Base-by-base conservation (phyloP, 371 early-diverging fungal genomes). In the Mortierella sp. region DNA sequence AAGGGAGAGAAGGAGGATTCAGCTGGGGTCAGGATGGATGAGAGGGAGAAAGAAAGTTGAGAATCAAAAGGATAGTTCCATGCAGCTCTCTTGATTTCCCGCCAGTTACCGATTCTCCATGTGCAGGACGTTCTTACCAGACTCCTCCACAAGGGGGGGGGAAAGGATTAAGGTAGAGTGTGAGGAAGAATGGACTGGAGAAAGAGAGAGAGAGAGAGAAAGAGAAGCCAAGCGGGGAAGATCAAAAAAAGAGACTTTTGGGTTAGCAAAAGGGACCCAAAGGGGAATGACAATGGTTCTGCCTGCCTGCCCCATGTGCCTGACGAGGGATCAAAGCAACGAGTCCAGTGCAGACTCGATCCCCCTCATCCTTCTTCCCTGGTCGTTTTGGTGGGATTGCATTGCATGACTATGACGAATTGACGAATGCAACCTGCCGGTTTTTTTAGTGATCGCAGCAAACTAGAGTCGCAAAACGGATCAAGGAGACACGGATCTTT, bases 221-320 rank as follows among this genome's bases (percentile, higher is more conserved):
- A 51, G n/a, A 51, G 10, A 17, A 21, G 21, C n/a, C n/a, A 21
- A 9, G 45, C 45, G 45, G 21, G 45, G 45, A 44, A 44, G 45
- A n/a, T n/a, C n/a, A 47, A 47, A 44, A 12, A 44, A 44, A 5
- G n/a, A 5, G 19, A 44, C n/a, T n/a, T n/a, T n/a, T n/a, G n/a
- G n/a, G n/a, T n/a, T 17, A 44, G 12, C 19, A 53, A 53, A 34
- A 54, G 43, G 8, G 57, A 16, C 16, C 43, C 7, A 53, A 60
- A 60, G 54, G 37, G 60, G 53, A 60, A 60, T 52, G 60, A 60
- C 46, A 60, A 60, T 60, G 53, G 44, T 53, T n/a, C n/a, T n/a
- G n/a, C n/a, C n/a, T n/a, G n/a, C n/a, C 54, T 34, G 41, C 22
- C 19, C 51, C 41, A 41, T 51, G 60, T 40, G 7, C 29, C 51